These are phyloP conservation scores for Paraphoma chrysanthemicola DNA, from an alignment of 2,329 filamentous ascomycete genomes.

Conservation along the genomic window DNA sequence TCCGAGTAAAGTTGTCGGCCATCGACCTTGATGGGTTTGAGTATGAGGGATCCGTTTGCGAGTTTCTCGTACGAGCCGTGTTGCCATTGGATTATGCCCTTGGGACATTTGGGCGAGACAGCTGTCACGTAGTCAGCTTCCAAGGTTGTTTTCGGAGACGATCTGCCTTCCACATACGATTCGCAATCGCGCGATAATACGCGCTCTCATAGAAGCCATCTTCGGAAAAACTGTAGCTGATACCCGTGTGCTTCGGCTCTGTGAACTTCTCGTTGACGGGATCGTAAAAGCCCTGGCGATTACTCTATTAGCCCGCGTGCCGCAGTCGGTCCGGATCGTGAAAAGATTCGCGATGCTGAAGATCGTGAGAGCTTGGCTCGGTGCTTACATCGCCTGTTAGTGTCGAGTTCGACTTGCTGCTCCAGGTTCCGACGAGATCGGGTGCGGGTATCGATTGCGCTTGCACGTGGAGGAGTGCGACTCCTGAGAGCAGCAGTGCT, in stretches of 20 bases:
- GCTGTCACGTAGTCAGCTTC: slow-evolving; percentile 53
- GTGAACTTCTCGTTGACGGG: slow-evolving; percentile 69
- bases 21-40: slow-evolving; percentile 69
- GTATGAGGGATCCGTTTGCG: slow-evolving; percentile 63
- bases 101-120: slow-evolving; percentile 65
- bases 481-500: slow-evolving; percentile 42
- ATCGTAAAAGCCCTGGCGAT: slow-evolving; percentile 70
- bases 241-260: slow-evolving; percentile 70
- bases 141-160: background rate
- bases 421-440: slow-evolving; percentile 73
- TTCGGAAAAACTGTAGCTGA: slow-evolving; percentile 75
- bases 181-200: slow-evolving; percentile 72
- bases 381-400: slow-evolving; percentile 69
- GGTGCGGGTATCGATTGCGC: slow-evolving; percentile 37
- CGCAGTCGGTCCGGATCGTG: background rate
- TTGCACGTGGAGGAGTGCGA: slow-evolving; percentile 43
- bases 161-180: slow-evolving; percentile 60
- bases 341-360: background rate
- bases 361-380: background rate
- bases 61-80: slow-evolving; percentile 68
- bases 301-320: slow-evolving; percentile 16
- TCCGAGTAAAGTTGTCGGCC: slow-evolving; percentile 71
- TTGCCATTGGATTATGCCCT: slow-evolving; percentile 75
- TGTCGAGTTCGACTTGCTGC: slow-evolving; percentile 72
- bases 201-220: slow-evolving; percentile 74